phyloP scores from a whole-genome alignment of 306 rosid species.

The Crotalaria pallida region DNA sequence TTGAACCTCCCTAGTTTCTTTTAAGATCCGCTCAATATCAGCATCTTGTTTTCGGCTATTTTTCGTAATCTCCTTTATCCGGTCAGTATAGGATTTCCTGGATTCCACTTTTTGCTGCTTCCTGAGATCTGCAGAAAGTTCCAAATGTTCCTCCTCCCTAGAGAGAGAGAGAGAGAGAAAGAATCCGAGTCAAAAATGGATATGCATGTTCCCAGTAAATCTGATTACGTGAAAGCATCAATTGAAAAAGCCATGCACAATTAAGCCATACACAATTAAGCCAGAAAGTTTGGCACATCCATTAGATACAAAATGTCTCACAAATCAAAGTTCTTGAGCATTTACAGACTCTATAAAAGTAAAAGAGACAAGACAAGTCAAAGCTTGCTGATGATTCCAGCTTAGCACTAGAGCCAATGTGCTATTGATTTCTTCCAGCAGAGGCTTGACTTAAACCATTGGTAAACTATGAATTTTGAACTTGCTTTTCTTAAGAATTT shows the following conservation, averaged over 20 bases:
- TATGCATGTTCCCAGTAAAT: background rate
- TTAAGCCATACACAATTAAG: too few species aligned
- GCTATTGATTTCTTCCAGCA: background rate
- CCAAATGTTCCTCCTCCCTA: constrained; percentile 35
- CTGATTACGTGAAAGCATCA: background rate
- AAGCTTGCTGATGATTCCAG: background rate
- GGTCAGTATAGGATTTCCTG: constrained; percentile 68
- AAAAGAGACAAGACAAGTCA: too few species aligned
- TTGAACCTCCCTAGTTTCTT: constrained; percentile 86
- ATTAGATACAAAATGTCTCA: background rate
- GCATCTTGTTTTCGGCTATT: constrained; percentile 81
- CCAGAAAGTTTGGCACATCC: background rate
- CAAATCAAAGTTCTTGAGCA: background rate
- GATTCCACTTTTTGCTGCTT: constrained; percentile 27
- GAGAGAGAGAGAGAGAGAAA: background rate
- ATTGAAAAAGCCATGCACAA: background rate
- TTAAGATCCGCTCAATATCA: constrained; percentile 70
- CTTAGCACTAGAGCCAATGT: background rate
- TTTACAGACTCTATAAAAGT: background rate
- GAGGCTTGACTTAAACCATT: background rate
- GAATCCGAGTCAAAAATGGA: constrained; percentile 16
- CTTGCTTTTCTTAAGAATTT: background rate
- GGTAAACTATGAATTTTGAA: background rate
- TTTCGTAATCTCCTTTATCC: constrained; percentile 78
- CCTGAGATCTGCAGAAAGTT: background rate